Evolutionary conservation across 2,329 filamentous ascomycete genomes (phyloP), one percentile per base, ranked within the genome.

Genomic region (Leptographium procerum): DNA sequence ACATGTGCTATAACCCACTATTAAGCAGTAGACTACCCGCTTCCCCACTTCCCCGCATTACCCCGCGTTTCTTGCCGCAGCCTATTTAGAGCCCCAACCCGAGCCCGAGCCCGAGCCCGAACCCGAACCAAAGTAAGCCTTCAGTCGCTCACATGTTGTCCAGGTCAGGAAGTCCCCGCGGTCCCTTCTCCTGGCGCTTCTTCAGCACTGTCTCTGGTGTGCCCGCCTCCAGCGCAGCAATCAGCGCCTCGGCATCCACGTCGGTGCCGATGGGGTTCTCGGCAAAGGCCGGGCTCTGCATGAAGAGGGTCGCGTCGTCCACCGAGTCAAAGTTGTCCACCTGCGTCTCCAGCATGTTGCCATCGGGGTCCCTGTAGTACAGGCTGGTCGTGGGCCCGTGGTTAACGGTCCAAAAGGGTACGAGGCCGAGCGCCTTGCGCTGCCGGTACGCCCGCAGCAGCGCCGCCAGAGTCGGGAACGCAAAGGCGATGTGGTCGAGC

Each of bases 351-450:
- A 79, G 56, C 62, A 67, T 61, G 64, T 78, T 79, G 14, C 75
- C 73, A 63, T 80, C 76, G 6, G 75, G 76, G 64, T 79, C 77
- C 9, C 61, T 59, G 63, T 79, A 79, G 64, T 79, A 79, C 45
- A 79, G 72, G 62, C 70, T 73, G 0, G 69, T 75, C 2, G 73
- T 78, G 1, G 70, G 68, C 3, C 77, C 77, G 63, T 80, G 77
- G 63, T 79, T 77, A 34, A 77, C 68, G 59, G 65, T 70, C 73
- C 73, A 77, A 4, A 68, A 33, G 0, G 77, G 77, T 33, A 64
- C 16, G 50, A 77, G 72, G 0, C 70, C 71, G 5, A 63, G 59
- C 0, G 62, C 63, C 60, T 71, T 72, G 22, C 71, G 66, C 60
- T 72, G 67, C 29, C 61, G 60, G 63, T 76, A 77, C 5, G 71